A percentile compares a stretch with the other conserved stretches of the same genome.
Evolutionary conservation across 805 yeast species (phyloP).

Genomic region (Saccharomycopsis microspora): DNA sequence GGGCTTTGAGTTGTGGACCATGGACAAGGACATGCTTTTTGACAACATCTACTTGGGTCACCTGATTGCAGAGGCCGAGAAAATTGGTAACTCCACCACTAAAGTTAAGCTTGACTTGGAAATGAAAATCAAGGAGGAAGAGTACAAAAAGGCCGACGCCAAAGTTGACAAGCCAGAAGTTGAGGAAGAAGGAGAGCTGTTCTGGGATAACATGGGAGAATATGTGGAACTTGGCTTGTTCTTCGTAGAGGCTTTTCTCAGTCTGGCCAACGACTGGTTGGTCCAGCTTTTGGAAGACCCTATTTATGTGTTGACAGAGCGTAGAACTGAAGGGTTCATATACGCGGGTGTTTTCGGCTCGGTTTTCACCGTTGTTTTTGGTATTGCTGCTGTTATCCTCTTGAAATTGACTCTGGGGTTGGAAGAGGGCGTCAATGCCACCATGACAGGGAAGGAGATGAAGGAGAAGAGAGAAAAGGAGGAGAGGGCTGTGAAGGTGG

Average conservation of each 20-base stretch:
- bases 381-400: constrained; percentile 27
- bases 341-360: constrained; percentile 33
- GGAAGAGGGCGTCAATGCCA: constrained; percentile 12
- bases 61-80: constrained; percentile 74
- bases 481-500: background rate
- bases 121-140: constrained; percentile 28
- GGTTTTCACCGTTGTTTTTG: constrained; percentile 31
- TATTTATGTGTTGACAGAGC: constrained; percentile 27
- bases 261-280: constrained; percentile 24
- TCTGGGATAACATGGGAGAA: background rate
- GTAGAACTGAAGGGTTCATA: constrained; percentile 40
- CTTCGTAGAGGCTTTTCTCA: constrained; percentile 28
- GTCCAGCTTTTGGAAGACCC: constrained; percentile 35
- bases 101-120: constrained; percentile 42
- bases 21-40: constrained; percentile 63
- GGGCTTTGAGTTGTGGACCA: constrained; percentile 87
- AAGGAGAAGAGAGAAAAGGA: constrained; percentile 1
- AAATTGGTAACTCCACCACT: constrained; percentile 69
- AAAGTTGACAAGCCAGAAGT: constrained; percentile 29
- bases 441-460: background rate
- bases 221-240: constrained; percentile 38
- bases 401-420: constrained; percentile 13
- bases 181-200: constrained; percentile 15
- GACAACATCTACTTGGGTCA: constrained; percentile 83
- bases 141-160: constrained; percentile 29